These are phyloP conservation scores for Pleurotus tuoliensis DNA, from an alignment of 768 basidiomycete species.

Conservation along the genomic window DNA sequence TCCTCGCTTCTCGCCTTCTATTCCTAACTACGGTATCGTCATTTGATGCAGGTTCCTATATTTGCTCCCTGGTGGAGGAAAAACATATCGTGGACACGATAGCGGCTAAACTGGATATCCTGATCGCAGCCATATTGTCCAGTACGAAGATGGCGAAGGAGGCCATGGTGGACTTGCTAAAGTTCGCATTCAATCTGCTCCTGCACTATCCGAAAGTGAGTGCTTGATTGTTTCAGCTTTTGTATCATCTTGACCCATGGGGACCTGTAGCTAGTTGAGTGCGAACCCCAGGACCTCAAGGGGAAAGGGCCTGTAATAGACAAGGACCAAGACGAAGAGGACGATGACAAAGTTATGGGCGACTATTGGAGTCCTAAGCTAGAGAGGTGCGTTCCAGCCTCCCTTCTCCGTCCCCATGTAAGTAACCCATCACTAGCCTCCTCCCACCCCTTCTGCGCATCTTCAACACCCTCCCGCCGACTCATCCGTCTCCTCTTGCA, in stretches of 20 bases:
- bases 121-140: conserved; percentile 43
- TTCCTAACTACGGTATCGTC: conserved; percentile 66
- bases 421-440: conserved; percentile 39
- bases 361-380: conserved; percentile 75
- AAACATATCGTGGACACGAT: conserved; percentile 65
- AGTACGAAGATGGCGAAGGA: conserved; percentile 58
- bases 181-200: conserved; percentile 79
- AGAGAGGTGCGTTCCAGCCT: conserved; percentile 52
- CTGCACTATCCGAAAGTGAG: conserved; percentile 76
- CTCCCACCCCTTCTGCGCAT: conserved; percentile 68
- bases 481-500: conserved; percentile 59
- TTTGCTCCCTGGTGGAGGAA: conserved; percentile 61
- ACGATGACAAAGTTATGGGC: conserved; percentile 50
- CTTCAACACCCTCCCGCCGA: conserved; percentile 62
- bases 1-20: conserved; percentile 72
- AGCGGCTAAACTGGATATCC: conserved; percentile 53
- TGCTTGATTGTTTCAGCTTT: background rate
- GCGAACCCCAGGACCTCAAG: conserved; percentile 39
- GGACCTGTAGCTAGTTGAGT: conserved; percentile 32
- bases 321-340: conserved; percentile 17
- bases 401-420: background rate
- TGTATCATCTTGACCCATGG: conserved; percentile 5
- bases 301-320: conserved; percentile 16
- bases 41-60: conserved; percentile 30
- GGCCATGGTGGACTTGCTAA: conserved; percentile 80